A percentile compares a stretch with the other conserved stretches of the same genome.
Evolutionary conservation across 495 filamentous ascomycete species (phyloP).

Genomic region (Lophiotrema nucula): DNA sequence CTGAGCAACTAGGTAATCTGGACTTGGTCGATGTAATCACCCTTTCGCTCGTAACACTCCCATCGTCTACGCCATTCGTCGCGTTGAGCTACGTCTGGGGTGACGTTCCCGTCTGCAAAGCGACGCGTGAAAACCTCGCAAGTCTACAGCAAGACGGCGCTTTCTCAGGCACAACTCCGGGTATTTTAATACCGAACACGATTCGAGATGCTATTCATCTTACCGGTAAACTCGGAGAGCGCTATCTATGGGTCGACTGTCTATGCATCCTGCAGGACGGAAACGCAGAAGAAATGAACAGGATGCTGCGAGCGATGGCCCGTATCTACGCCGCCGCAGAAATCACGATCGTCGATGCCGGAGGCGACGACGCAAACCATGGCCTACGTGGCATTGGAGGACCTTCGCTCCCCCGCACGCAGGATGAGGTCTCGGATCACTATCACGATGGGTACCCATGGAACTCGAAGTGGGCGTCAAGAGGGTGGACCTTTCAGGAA

Average conservation of each 20-base stretch:
- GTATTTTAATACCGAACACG: not conserved
- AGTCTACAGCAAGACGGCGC: not conserved
- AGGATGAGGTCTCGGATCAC: not conserved
- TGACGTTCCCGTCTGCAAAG: not conserved
- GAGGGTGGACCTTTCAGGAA: slow-evolving; percentile 10
- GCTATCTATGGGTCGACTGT: slow-evolving; percentile 12
- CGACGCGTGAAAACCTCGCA: not conserved
- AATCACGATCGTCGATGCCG: slow-evolving; percentile 1
- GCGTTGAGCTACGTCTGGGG: slow-evolving; percentile 13
- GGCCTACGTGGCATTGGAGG: not conserved
- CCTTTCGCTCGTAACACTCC: not conserved
- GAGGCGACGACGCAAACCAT: not conserved
- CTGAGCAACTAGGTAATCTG: not conserved
- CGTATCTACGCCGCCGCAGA: slow-evolving; percentile 5
- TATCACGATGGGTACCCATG: not conserved
- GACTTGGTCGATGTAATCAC: not conserved
- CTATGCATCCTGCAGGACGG: slow-evolving; percentile 2
- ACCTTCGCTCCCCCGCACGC: not conserved
- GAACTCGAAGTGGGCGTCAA: not conserved
- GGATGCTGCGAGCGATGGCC: not conserved
- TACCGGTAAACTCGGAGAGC: not conserved
- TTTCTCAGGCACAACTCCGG: not conserved
- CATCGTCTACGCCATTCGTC: not conserved
- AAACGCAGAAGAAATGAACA: not conserved
- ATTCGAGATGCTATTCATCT: slow-evolving; percentile 1